Conservation (phyloP, 495 filamentous ascomycete species). For the Aspergillus wentii region DNA sequence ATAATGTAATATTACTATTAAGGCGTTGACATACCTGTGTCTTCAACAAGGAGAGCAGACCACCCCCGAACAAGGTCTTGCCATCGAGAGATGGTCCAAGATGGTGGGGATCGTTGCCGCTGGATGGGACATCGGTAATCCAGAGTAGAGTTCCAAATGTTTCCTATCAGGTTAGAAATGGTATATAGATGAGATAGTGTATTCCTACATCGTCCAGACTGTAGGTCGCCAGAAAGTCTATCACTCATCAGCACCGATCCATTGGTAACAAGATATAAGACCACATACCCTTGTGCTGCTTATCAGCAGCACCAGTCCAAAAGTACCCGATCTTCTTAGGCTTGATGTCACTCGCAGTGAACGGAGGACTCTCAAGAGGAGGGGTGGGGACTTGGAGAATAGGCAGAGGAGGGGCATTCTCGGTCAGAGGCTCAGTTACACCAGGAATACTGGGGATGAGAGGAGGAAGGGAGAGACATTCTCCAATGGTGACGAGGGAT, state of each 20-base stretch:
- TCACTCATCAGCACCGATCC: too few species aligned
- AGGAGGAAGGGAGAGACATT: constrained; percentile 39
- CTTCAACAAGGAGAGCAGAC: constrained; percentile 57
- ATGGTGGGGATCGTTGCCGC: constrained; percentile 60
- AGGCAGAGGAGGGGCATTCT: constrained; percentile 48
- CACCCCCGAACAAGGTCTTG: constrained; percentile 55
- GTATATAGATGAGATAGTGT: background rate
- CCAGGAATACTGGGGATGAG: constrained; percentile 57
- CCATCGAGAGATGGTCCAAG: constrained; percentile 53
- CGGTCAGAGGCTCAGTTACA: constrained; percentile 49
- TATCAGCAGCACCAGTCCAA: constrained; percentile 58
- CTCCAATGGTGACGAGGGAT: constrained; percentile 15
- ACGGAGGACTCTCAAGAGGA: constrained; percentile 49
- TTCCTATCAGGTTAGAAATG: constrained; percentile 28
- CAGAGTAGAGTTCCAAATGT: constrained; percentile 57
- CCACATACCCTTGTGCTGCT: constrained; percentile 41
- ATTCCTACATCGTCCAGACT: constrained; percentile 51
- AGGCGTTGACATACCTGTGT: constrained; percentile 31
- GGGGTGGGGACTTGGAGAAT: constrained; percentile 57
- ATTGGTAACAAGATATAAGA: background rate
- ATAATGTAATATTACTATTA: background rate
- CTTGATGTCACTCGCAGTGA: constrained; percentile 48
- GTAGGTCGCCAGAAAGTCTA: constrained; percentile 56
- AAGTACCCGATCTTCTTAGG: constrained; percentile 66
- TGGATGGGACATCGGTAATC: constrained; percentile 55